Evolutionary conservation across 139 green algal species (phyloP).

Genomic region (Edaphochlamys debaryana): DNA sequence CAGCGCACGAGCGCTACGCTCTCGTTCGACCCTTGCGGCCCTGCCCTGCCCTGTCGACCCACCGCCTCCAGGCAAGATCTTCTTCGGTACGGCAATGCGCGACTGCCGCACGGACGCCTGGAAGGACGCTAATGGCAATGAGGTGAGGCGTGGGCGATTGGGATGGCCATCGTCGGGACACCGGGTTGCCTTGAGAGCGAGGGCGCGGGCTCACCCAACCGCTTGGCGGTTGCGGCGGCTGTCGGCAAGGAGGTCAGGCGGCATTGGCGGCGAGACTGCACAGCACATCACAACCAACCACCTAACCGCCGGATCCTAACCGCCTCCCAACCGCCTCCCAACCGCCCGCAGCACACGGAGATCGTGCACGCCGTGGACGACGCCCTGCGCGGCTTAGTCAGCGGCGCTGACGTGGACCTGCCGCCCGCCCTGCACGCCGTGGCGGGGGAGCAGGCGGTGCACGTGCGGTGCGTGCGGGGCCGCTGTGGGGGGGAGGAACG

Average conservation of each 20-base stretch:
- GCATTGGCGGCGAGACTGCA: too few species aligned
- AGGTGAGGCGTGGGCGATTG: background rate
- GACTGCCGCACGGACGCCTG: slow-evolving; percentile 16
- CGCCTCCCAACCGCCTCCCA: too few species aligned
- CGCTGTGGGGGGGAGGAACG: background rate
- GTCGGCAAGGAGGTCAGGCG: too few species aligned
- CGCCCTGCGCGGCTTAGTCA: background rate
- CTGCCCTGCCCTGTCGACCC: too few species aligned
- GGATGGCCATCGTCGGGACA: too few species aligned
- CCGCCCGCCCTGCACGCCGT: background rate
- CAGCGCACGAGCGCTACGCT: too few species aligned
- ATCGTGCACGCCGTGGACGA: background rate
- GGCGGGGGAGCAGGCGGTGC: background rate
- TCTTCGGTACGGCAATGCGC: background rate
- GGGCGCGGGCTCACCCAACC: too few species aligned
- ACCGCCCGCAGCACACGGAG: background rate
- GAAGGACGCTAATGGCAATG: background rate
- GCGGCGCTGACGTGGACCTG: background rate
- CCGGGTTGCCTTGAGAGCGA: too few species aligned
- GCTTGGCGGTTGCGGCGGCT: too few species aligned
- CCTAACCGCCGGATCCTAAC: too few species aligned
- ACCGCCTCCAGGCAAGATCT: background rate
- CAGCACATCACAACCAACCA: too few species aligned
- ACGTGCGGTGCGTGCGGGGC: background rate
- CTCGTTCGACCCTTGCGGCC: too few species aligned